Evolutionary conservation across 2,329 filamentous ascomycete species (phyloP).

Genomic region (Apiospora saccharicola): DNA sequence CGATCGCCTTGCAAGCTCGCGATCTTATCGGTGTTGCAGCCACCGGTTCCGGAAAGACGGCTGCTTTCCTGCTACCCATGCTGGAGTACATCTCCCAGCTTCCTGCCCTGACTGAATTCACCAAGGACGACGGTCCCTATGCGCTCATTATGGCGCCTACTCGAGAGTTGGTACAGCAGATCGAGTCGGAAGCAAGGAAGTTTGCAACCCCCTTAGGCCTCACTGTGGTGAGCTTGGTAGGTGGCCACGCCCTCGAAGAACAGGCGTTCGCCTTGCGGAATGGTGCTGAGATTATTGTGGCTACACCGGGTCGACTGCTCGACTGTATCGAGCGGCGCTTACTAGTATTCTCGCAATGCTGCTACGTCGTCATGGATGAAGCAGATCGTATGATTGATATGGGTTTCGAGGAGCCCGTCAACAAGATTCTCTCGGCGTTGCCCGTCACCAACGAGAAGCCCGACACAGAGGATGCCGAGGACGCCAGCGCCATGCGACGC

Average conservation of each 20-base stretch:
- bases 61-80: slow-evolving; percentile 89
- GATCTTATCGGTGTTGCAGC: slow-evolving; percentile 98
- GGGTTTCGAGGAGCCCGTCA: slow-evolving; percentile 96
- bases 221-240: slow-evolving; percentile 96
- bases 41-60: slow-evolving; percentile 97
- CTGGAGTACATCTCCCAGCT: slow-evolving; percentile 94
- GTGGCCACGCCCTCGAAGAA: slow-evolving; percentile 93
- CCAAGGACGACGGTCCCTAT: slow-evolving; percentile 94
- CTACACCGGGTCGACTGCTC: slow-evolving; percentile 95
- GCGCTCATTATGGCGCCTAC: slow-evolving; percentile 97
- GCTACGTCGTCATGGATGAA: slow-evolving; percentile 99
- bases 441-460: slow-evolving; percentile 95
- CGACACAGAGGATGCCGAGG: slow-evolving; percentile 89
- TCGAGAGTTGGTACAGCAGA: slow-evolving; percentile 96
- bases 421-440: slow-evolving; percentile 94
- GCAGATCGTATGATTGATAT: slow-evolving; percentile 99
- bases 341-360: slow-evolving; percentile 92
- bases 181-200: slow-evolving; percentile 91
- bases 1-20: slow-evolving; percentile 88
- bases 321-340: slow-evolving; percentile 96
- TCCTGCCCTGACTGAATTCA: slow-evolving; percentile 81
- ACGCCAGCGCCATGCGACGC: slow-evolving; percentile 85
- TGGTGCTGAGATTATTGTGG: slow-evolving; percentile 96
- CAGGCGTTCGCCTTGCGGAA: slow-evolving; percentile 90
- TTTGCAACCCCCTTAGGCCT: slow-evolving; percentile 92